These are phyloP conservation scores for Paecilomyces sp. DNA, from an alignment of 2,329 filamentous ascomycete genomes.

Conservation along the genomic window DNA sequence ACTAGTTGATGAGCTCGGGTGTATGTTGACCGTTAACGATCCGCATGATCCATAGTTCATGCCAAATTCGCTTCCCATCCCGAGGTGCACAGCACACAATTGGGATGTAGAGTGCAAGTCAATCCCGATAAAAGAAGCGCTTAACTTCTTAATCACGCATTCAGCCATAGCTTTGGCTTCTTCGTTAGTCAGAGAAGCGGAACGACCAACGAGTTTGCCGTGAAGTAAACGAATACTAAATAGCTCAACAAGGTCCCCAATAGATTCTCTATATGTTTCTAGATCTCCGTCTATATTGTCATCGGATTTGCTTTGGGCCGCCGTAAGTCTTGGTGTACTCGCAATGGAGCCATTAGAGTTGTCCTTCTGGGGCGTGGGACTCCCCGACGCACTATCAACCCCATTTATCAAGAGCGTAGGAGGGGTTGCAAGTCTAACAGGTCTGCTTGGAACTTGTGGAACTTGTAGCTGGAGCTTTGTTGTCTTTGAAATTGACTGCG, in stretches of 20 bases:
- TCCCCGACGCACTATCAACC: slow-evolving; percentile 15
- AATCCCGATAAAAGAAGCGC: slow-evolving; percentile 19
- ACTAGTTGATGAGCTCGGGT: neutral
- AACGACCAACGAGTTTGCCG: slow-evolving; percentile 21
- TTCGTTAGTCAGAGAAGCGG: slow-evolving; percentile 17
- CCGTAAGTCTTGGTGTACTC: slow-evolving; percentile 1
- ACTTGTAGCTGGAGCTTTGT: slow-evolving; percentile 38
- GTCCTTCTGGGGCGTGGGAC: slow-evolving; percentile 8
- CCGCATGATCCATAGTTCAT: slow-evolving; percentile 15
- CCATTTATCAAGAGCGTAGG: slow-evolving; percentile 35
- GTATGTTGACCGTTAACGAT: slow-evolving; percentile 19
- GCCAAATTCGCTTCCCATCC: slow-evolving; percentile 29
- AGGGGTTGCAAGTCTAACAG: slow-evolving; percentile 37
- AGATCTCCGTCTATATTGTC: neutral
- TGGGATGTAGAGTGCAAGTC: slow-evolving; percentile 15
- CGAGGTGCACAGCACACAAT: slow-evolving; percentile 28
- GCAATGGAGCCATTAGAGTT: slow-evolving; percentile 10
- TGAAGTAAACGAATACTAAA: slow-evolving; percentile 25
- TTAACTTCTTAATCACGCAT: slow-evolving; percentile 23
- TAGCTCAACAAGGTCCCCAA: slow-evolving; percentile 24
- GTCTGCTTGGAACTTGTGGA: slow-evolving; percentile 31
- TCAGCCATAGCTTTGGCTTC: slow-evolving; percentile 26
- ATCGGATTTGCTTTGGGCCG: neutral
- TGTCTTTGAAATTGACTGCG: slow-evolving; percentile 22
- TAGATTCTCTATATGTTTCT: slow-evolving; percentile 9